Percentiles rank a stretch among this genome's conserved stretches.
Conservation (phyloP, 495 filamentous ascomycete genomes). For the Chaetomium cochliodes region DNA sequence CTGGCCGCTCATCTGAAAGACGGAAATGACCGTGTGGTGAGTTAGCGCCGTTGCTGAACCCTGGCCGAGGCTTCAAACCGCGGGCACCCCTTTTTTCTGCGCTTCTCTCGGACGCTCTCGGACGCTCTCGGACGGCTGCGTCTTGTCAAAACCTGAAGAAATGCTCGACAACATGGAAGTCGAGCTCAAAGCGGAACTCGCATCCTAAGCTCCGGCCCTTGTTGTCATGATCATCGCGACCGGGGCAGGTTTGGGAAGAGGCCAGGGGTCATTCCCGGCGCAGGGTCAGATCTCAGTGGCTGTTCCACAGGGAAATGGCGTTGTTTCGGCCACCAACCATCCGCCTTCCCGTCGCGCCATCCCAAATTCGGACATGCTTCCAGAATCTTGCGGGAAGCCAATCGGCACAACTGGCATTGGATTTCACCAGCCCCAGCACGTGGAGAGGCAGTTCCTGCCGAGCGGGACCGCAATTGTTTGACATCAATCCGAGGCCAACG, state of each 20-base stretch:
- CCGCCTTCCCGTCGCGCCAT: slow-evolving; percentile 15
- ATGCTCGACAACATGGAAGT: not conserved
- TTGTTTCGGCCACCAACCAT: slow-evolving; percentile 10
- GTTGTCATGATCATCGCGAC: slow-evolving; percentile 3
- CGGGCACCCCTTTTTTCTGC: not conserved
- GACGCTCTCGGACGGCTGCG: not conserved
- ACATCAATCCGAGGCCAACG: not conserved
- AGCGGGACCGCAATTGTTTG: not conserved
- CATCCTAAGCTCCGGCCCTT: slow-evolving; percentile 9
- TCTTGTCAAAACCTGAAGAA: not conserved
- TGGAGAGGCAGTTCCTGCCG: not conserved
- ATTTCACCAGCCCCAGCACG: not conserved
- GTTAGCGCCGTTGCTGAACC: not conserved
- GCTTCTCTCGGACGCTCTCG: not conserved
- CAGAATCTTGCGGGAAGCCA: slow-evolving; percentile 9
- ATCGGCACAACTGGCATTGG: not conserved
- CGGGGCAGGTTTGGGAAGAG: not conserved
- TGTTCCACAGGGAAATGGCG: slow-evolving; percentile 3
- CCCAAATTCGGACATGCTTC: slow-evolving; percentile 2
- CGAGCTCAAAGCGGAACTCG: slow-evolving; percentile 11
- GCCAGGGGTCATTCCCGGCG: not conserved
- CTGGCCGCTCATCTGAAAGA: not conserved
- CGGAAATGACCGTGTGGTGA: not conserved
- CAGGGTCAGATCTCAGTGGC: slow-evolving; percentile 15
- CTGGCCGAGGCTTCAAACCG: not conserved